Evolutionary conservation across 306 rosid genomes (phyloP).

Genomic region (Cercis canadensis): DNA sequence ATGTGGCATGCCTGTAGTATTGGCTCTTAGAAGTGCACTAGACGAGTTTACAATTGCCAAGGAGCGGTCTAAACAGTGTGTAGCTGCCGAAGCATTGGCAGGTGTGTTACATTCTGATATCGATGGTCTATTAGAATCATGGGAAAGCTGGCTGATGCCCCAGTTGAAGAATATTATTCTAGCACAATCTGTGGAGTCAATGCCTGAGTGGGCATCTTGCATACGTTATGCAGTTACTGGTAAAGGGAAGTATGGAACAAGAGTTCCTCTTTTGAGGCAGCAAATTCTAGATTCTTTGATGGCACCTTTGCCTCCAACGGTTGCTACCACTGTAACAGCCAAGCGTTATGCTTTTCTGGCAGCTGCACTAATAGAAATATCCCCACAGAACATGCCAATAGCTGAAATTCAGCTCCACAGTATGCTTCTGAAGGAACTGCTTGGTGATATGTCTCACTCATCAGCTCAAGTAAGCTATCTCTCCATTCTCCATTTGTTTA

Average conservation of each 20-base stretch:
- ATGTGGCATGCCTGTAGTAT: slow-evolving; percentile 86
- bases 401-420: slow-evolving; percentile 79
- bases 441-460: slow-evolving; percentile 91
- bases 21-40: slow-evolving; percentile 74
- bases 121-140: slow-evolving; percentile 74
- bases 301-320: slow-evolving; percentile 79
- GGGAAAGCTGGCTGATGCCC: slow-evolving; percentile 90
- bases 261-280: slow-evolving; percentile 90
- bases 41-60: slow-evolving; percentile 86
- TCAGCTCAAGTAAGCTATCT: slow-evolving; percentile 88
- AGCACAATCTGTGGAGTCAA: slow-evolving; percentile 90
- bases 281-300: slow-evolving; percentile 85
- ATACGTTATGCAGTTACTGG: slow-evolving; percentile 97
- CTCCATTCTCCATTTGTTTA: slow-evolving; percentile 32
- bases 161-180: slow-evolving; percentile 84
- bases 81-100: slow-evolving; percentile 98
- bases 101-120: slow-evolving; percentile 95
- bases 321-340: slow-evolving; percentile 82
- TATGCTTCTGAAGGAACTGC: slow-evolving; percentile 83
- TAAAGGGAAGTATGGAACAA: slow-evolving; percentile 91
- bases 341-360: slow-evolving; percentile 95
- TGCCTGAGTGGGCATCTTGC: slow-evolving; percentile 98
- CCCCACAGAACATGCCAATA: slow-evolving; percentile 86
- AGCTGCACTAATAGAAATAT: slow-evolving; percentile 88
- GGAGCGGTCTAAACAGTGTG: slow-evolving; percentile 98